These are phyloP conservation scores for Hypoxylon trugodes DNA, from an alignment of 495 filamentous ascomycete species.

Conservation along the genomic window DNA sequence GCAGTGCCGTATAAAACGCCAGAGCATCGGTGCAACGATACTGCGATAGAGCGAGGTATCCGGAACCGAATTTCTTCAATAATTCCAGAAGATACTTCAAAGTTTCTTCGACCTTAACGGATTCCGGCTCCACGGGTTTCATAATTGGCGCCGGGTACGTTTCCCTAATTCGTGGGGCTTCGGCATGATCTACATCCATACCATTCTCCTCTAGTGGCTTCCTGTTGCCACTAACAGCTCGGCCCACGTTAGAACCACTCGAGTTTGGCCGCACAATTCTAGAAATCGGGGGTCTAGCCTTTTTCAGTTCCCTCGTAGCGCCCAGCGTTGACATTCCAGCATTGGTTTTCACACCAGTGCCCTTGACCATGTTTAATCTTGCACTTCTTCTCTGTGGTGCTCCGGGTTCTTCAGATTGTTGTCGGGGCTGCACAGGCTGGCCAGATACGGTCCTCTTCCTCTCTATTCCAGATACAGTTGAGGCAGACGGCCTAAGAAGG, in stretches of 20 bases:
- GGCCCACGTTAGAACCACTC: slow-evolving; percentile 71
- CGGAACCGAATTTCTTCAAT: slow-evolving; percentile 81
- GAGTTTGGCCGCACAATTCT: slow-evolving; percentile 60
- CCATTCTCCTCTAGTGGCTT: slow-evolving; percentile 69
- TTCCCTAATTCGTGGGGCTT: slow-evolving; percentile 61
- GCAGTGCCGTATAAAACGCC: slow-evolving; percentile 71
- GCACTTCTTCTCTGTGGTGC: slow-evolving; percentile 81
- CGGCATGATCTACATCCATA: slow-evolving; percentile 69
- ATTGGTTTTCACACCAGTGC: slow-evolving; percentile 64
- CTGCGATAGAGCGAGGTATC: slow-evolving; percentile 76
- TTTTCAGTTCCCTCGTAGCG: slow-evolving; percentile 75
- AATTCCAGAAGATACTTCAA: slow-evolving; percentile 80
- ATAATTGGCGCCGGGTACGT: slow-evolving; percentile 41
- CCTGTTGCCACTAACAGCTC: slow-evolving; percentile 87
- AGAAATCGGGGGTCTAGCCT: slow-evolving; percentile 71
- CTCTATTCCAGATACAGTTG: slow-evolving; percentile 53
- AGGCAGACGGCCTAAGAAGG: slow-evolving; percentile 31
- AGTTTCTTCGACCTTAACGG: slow-evolving; percentile 74
- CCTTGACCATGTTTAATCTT: slow-evolving; percentile 71
- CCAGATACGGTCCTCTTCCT: slow-evolving; percentile 89
- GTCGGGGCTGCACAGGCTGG: slow-evolving; percentile 70
- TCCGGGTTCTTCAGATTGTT: slow-evolving; percentile 68
- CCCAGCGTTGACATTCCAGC: slow-evolving; percentile 66
- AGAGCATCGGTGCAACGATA: slow-evolving; percentile 83
- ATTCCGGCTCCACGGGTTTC: slow-evolving; percentile 57